Conservation (phyloP, 2,329 filamentous ascomycete species). For the Xylariaceae sp. region DNA sequence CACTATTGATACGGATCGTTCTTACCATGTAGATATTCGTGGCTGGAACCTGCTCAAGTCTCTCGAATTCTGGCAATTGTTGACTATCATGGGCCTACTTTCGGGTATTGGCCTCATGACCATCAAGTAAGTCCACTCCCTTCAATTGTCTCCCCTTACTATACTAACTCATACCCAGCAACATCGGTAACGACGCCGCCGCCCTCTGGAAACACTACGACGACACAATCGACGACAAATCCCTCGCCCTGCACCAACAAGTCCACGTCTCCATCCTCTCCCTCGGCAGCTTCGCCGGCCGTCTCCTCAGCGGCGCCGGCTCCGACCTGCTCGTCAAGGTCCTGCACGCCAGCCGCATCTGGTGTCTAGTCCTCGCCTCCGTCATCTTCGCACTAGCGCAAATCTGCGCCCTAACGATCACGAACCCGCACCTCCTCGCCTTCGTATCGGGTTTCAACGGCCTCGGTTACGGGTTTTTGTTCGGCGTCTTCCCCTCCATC, state of each 20-base stretch:
- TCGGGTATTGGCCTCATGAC: conserved; percentile 96
- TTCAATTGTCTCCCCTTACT: not conserved
- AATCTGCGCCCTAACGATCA: conserved; percentile 66
- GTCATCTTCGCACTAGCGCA: conserved; percentile 76
- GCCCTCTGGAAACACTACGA: conserved; percentile 87
- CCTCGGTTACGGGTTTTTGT: conserved; percentile 85
- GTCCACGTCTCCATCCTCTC: conserved; percentile 95
- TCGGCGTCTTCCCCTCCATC: conserved; percentile 88
- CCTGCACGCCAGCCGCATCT: conserved; percentile 74
- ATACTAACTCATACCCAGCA: conserved; percentile 47
- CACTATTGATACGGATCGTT: conserved; percentile 66
- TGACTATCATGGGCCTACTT: conserved; percentile 80
- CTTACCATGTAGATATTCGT: conserved; percentile 84
- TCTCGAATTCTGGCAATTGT: conserved; percentile 86
- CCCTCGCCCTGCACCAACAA: conserved; percentile 75
- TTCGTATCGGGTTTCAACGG: conserved; percentile 80
- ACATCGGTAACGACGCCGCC: conserved; percentile 86
- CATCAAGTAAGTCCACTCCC: conserved; percentile 69
- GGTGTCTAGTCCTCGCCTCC: conserved; percentile 79
- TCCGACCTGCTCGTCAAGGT: conserved; percentile 85
- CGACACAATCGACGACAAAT: conserved; percentile 62
- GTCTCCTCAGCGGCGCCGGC: conserved; percentile 76
- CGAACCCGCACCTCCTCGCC: conserved; percentile 70
- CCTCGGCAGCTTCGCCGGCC: conserved; percentile 75
- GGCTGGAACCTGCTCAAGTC: conserved; percentile 68